These are phyloP conservation scores for Astrothelium macrocarpum DNA, from an alignment of 495 filamentous ascomycete species.

Conservation along the genomic window DNA sequence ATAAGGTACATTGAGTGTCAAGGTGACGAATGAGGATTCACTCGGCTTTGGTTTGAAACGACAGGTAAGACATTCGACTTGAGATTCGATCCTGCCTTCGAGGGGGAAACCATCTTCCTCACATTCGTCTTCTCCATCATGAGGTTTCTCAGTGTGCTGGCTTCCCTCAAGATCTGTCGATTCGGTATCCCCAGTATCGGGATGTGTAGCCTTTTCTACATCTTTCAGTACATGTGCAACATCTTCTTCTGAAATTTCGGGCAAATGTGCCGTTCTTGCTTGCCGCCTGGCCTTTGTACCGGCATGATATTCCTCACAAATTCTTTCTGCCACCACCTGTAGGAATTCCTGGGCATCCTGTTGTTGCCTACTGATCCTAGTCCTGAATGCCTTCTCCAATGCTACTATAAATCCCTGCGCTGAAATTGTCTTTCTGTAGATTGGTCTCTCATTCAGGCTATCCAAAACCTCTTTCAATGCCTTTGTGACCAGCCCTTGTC, in stretches of 20 bases:
- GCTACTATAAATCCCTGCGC: conserved; percentile 67
- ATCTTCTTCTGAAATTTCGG: not conserved
- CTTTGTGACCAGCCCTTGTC: conserved; percentile 70
- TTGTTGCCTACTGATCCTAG: conserved; percentile 83
- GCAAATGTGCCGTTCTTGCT: conserved; percentile 6
- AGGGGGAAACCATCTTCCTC: conserved; percentile 72
- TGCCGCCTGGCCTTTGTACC: conserved; percentile 56
- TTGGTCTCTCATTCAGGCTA: conserved; percentile 84
- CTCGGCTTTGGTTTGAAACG: conserved; percentile 78
- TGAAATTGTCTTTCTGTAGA: conserved; percentile 89
- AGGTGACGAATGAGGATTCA: conserved; percentile 75
- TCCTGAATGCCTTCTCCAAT: conserved; percentile 76
- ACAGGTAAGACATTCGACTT: conserved; percentile 86
- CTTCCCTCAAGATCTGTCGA: conserved; percentile 14
- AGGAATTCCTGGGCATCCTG: conserved; percentile 99
- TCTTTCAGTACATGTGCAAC: not conserved
- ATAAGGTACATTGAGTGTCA: conserved; percentile 88
- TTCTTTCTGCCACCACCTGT: conserved; percentile 81
- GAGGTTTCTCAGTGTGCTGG: not conserved
- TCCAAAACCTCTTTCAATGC: conserved; percentile 89
- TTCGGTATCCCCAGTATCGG: conserved; percentile 1
- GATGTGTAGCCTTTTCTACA: not conserved
- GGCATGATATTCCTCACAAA: conserved; percentile 89
- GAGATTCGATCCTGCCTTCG: conserved; percentile 77
- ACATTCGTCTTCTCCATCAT: conserved; percentile 20